Evolutionary conservation across 768 basidiomycete genomes (phyloP).

Genomic region (Tylopilus rubrobrunneus): DNA sequence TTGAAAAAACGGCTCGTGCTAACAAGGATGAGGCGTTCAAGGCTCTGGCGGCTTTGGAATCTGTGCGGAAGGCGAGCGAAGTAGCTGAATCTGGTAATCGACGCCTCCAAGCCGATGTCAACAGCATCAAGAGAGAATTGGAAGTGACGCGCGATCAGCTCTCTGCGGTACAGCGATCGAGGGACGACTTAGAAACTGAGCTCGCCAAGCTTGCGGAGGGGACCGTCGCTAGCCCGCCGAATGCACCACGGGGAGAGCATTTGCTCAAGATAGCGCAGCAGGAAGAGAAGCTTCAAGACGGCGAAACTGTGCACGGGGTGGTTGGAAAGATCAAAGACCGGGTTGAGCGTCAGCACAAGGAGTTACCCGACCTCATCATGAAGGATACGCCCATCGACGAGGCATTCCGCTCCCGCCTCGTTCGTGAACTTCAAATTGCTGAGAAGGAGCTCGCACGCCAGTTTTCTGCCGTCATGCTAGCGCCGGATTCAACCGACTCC

Average conservation of each 20-base stretch:
- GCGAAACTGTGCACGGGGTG: too few relatives aligned
- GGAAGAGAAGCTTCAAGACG: too few relatives aligned
- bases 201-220: slow-evolving; percentile 64
- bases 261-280: too few relatives aligned
- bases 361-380: slow-evolving; percentile 64
- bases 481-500: slow-evolving; percentile 44
- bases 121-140: slow-evolving; percentile 52
- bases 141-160: too few relatives aligned
- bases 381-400: slow-evolving; percentile 54
- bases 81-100: slow-evolving; percentile 58
- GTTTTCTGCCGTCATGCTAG: slow-evolving; percentile 29
- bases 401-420: too few relatives aligned
- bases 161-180: slow-evolving; percentile 51
- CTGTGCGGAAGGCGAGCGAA: slow-evolving; percentile 63
- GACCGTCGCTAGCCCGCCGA: slow-evolving; percentile 44
- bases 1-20: slow-evolving; percentile 61
- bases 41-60: slow-evolving; percentile 57
- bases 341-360: slow-evolving; percentile 66
- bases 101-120: slow-evolving; percentile 61
- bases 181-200: slow-evolving; percentile 63
- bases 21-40: slow-evolving; percentile 60
- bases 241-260: too few relatives aligned
- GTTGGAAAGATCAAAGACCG: slow-evolving; percentile 55
- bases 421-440: too few relatives aligned
- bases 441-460: slow-evolving; percentile 37